phyloP scores from a whole-genome alignment of 306 rosid species.

The Vigna trinervia region DNA sequence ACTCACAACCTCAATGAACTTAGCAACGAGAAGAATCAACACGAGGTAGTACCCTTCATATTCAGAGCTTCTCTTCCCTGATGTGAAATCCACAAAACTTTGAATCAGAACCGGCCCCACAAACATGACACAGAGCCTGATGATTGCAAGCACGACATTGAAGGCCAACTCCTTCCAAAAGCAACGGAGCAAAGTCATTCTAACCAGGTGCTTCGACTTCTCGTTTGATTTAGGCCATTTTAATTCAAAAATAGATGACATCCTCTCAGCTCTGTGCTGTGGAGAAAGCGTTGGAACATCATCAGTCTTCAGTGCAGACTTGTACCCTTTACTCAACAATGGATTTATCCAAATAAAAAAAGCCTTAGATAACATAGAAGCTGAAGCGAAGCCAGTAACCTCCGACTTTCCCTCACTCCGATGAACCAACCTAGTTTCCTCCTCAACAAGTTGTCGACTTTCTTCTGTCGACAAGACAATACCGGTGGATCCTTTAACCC shows the following conservation, averaged over 20 bases:
- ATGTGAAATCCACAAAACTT: slow-evolving; percentile 68
- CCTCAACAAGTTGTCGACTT: slow-evolving; percentile 42
- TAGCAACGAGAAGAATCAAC: slow-evolving; percentile 61
- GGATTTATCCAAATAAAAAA: slow-evolving; percentile 84
- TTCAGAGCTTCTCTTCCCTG: slow-evolving; percentile 66
- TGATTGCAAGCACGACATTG: slow-evolving; percentile 65
- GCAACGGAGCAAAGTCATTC: slow-evolving; percentile 65
- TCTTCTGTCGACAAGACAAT: slow-evolving; percentile 48
- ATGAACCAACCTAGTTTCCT: slow-evolving; percentile 5
- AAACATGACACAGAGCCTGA: slow-evolving; percentile 65
- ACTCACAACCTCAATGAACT: slow-evolving; percentile 64
- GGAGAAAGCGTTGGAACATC: slow-evolving; percentile 72
- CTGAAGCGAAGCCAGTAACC: slow-evolving; percentile 70
- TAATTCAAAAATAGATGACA: slow-evolving; percentile 59
- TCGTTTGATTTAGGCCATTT: slow-evolving; percentile 75
- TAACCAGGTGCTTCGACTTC: slow-evolving; percentile 59
- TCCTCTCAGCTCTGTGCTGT: slow-evolving; percentile 61
- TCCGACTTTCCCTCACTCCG: slow-evolving; percentile 40
- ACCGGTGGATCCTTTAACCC: slow-evolving; percentile 64
- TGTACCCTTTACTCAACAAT: slow-evolving; percentile 68
- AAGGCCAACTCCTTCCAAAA: slow-evolving; percentile 72
- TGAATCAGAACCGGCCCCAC: slow-evolving; percentile 77
- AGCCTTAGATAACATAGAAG: slow-evolving; percentile 66
- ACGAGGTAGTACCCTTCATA: slow-evolving; percentile 79
- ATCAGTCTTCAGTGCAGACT: slow-evolving; percentile 57